Evolutionary conservation across 345 rosid species (phyloP).

Genomic region (Alliaria petiolata): DNA sequence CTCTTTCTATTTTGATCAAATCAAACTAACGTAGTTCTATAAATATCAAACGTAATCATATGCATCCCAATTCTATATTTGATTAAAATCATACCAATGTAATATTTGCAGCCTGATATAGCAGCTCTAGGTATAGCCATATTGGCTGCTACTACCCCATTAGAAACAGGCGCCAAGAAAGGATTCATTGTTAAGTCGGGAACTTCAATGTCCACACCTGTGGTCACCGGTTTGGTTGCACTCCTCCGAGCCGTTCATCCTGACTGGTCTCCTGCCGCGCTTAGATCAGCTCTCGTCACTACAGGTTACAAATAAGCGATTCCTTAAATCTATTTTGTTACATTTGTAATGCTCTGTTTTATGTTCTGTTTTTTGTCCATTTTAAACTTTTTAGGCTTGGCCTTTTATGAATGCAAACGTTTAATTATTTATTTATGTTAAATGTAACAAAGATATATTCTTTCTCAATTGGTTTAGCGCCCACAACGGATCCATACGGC

Average conservation of each 20-base stretch:
- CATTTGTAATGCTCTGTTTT: not conserved
- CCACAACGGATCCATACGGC: slow-evolving; percentile 32
- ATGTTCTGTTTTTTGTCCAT: no score
- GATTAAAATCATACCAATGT: not conserved
- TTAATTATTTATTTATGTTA: no score
- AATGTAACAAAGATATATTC: no score
- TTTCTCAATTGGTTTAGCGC: slow-evolving; percentile 13
- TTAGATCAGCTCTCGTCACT: slow-evolving; percentile 42
- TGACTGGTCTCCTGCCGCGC: slow-evolving; percentile 39
- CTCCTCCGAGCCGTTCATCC: slow-evolving; percentile 38
- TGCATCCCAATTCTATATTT: not conserved
- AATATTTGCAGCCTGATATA: slow-evolving; percentile 34
- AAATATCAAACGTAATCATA: not conserved
- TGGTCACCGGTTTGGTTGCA: slow-evolving; percentile 35
- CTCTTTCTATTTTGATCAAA: not conserved
- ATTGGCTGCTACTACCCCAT: slow-evolving; percentile 34
- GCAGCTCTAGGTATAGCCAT: slow-evolving; percentile 40
- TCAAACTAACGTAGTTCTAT: not conserved
- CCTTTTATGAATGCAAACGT: not conserved
- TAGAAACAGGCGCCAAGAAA: not conserved
- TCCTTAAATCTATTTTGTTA: not conserved
- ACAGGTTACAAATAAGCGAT: slow-evolving; percentile 31
- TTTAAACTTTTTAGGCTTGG: no score
- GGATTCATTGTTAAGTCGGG: slow-evolving; percentile 26
- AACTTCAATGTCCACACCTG: slow-evolving; percentile 47